Base-by-base conservation (phyloP, 805 yeast species). In the Pichia kluyveri region DNA sequence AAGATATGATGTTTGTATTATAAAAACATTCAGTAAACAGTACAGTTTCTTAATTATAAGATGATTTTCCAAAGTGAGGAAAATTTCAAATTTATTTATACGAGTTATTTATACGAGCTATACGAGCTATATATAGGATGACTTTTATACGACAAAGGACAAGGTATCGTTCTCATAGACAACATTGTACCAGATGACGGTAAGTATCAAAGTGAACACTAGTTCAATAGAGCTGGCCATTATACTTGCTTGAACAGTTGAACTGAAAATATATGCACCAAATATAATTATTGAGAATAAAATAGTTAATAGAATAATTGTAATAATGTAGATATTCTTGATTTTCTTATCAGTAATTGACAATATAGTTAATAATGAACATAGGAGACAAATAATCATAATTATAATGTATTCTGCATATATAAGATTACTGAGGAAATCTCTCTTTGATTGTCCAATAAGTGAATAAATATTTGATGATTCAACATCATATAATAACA, bases 401-500 rank as follows among this genome's bases (percentile, higher is more conserved):
- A 55, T 43, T 2, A 50, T 39, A 14, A 60, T 38, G 38, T 60
- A 45, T 55, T 65, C 59, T 36, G 56, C 42, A 45, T 56, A 60
- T 38, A 66, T 57, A 11, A 58, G 4, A 26, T 46, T 42, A 9
- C 59, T 55, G 27, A 60, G 42, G 18, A 57, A 49, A 37, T 58
- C 55, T 14, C 32, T 30, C 8, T 51, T 47, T 9, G 51, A 46
- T 17, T 54, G 57, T 34, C 63, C 58, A 32, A 65, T 52, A 19
- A 67, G 32, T 1, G 66, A 60, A 47, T 55, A 65, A 30, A 62
- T 46, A 4, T 57, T 47, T 11, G 65, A 56, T 28, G 56, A 59
- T 37, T 63, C 65, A 19, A 65, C 31, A 47, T 61, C 68, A 41
- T 56, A 61, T 1, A 63, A 36, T 23, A 66, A 43, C 40, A 66